Percentiles rank a stretch among this genome's conserved stretches.
phyloP scores from a whole-genome alignment of 2,329 filamentous ascomycete species.

The Balansia obtecta region DNA sequence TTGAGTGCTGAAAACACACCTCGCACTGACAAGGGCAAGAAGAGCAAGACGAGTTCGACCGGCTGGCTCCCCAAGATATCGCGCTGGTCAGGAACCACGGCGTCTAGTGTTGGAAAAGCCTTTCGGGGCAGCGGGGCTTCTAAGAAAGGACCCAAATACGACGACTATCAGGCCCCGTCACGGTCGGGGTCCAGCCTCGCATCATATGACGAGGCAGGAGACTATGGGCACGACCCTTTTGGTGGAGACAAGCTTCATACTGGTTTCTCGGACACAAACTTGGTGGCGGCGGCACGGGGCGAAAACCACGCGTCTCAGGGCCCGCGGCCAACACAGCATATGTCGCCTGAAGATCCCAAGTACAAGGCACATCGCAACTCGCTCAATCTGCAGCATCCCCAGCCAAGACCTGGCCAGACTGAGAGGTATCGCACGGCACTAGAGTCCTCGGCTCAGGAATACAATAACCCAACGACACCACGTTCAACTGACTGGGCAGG shows the following conservation, averaged over 20 bases:
- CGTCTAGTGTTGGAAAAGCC: conserved; percentile 71
- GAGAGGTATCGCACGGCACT: conserved; percentile 62
- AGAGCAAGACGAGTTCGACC: conserved; percentile 80
- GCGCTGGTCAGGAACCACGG: conserved; percentile 92
- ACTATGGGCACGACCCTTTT: conserved; percentile 40
- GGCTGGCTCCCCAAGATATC: conserved; percentile 83
- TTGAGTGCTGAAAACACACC: conserved; percentile 72
- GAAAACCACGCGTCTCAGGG: conserved; percentile 11
- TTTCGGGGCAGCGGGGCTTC: conserved; percentile 54
- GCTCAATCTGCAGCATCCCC: conserved; percentile 66
- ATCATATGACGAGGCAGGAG: conserved; percentile 45
- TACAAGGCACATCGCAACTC: conserved; percentile 75
- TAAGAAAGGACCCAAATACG: conserved; percentile 47
- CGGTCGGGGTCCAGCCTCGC: conserved; percentile 66
- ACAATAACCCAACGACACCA: conserved; percentile 47
- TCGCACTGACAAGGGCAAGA: conserved; percentile 60
- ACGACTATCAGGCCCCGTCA: conserved; percentile 47
- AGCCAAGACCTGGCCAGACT: conserved; percentile 61
- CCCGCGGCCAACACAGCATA: conserved; percentile 37
- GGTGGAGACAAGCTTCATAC: conserved; percentile 48
- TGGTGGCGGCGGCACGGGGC: conserved; percentile 15
- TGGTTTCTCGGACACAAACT: conserved; percentile 42
- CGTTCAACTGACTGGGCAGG: conserved; percentile 50
- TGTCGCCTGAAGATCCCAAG: conserved; percentile 56
- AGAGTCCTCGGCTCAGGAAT: conserved; percentile 61